Evolutionary conservation across 2,329 filamentous ascomycete species (phyloP).

Genomic region (Fusarium sp.): DNA sequence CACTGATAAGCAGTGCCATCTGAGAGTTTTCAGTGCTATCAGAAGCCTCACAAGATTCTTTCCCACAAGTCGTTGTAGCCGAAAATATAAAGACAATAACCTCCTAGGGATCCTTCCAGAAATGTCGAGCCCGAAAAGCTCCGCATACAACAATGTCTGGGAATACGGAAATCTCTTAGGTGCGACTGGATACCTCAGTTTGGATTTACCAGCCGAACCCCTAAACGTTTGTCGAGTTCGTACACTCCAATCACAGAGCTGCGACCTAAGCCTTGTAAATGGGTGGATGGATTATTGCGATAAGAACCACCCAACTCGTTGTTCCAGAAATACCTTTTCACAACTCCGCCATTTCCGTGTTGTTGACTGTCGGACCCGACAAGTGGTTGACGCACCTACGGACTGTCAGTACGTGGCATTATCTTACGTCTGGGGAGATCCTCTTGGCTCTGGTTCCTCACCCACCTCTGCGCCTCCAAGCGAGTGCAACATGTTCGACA

Average conservation of each 20-base stretch:
- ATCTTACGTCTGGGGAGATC: neutral
- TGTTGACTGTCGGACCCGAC: neutral
- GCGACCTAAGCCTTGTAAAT: no score
- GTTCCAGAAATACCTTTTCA: accelerated
- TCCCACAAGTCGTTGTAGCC: accelerated
- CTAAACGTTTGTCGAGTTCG: neutral
- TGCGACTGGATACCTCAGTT: neutral
- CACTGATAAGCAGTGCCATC: neutral
- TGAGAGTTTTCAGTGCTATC: neutral
- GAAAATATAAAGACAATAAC: neutral
- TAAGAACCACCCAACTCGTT: neutral
- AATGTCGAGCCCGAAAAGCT: no score
- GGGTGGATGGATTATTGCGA: neutral
- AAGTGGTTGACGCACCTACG: accelerated
- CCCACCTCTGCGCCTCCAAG: accelerated
- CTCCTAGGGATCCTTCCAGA: neutral
- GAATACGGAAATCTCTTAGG: no score
- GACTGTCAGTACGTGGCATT: neutral
- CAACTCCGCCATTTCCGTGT: neutral
- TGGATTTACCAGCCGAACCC: neutral
- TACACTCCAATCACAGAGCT: no score
- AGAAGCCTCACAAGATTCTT: neutral
- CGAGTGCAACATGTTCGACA: no score
- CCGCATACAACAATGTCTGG: no score
- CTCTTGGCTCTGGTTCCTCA: neutral